Conservation (phyloP, 2,329 filamentous ascomycete species). For the Talaromyces islandicus region DNA sequence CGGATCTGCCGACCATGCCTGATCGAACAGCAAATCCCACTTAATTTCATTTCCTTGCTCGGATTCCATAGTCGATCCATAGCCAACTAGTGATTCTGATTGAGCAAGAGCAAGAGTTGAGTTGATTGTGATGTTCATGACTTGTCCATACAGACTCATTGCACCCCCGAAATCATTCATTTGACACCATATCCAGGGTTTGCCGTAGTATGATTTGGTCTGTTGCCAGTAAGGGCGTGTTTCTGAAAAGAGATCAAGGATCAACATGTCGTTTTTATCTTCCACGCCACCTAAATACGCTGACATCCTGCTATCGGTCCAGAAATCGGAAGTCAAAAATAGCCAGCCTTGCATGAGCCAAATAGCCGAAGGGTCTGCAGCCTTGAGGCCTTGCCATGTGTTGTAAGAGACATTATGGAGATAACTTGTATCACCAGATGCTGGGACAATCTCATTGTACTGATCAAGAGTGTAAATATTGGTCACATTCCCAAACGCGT, state of each 20-base stretch:
- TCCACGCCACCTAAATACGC: conserved; percentile 45
- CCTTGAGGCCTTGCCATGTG: conserved; percentile 44
- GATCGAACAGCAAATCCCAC: conserved; percentile 46
- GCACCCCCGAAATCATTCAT: conserved; percentile 47
- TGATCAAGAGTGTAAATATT: conserved; percentile 48
- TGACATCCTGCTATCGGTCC: conserved; percentile 43
- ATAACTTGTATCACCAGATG: conserved; percentile 40
- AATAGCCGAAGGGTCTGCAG: conserved; percentile 42
- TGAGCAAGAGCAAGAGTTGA: conserved; percentile 38
- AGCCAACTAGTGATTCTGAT: conserved; percentile 40
- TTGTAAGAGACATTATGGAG: conserved; percentile 28
- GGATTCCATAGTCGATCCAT: conserved; percentile 45
- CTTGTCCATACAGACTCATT: conserved; percentile 46
- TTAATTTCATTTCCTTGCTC: conserved; percentile 51
- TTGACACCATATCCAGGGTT: conserved; percentile 51
- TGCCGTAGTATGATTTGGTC: conserved; percentile 46
- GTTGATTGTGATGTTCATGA: conserved; percentile 45
- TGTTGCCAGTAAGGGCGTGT: conserved; percentile 46
- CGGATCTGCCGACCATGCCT: conserved; percentile 42
- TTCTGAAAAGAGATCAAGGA: conserved; percentile 48
- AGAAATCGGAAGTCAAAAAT: conserved; percentile 44
- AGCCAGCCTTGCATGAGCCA: conserved; percentile 53
- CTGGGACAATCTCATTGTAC: conserved; percentile 48
- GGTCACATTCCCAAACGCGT: conserved; percentile 44
- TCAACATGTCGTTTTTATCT: conserved; percentile 41